phyloP scores from a whole-genome alignment of 768 basidiomycete genomes.

The Rhizopogon vulgaris region DNA sequence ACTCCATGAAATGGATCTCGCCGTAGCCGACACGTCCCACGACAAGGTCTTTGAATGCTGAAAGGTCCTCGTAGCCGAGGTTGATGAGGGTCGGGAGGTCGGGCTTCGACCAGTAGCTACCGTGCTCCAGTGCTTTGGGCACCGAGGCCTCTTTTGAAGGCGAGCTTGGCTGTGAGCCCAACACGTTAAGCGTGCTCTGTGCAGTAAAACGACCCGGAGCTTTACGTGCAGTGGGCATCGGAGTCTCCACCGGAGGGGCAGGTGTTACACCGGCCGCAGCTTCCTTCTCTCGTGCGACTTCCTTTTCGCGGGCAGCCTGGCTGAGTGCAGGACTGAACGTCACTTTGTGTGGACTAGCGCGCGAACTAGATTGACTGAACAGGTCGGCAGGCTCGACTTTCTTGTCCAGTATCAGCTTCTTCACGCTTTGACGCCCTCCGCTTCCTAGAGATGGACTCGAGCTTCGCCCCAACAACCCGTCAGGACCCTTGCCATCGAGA shows the following conservation, averaged over 20 bases:
- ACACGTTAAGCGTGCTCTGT: slow-evolving; percentile 23
- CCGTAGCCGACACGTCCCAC: slow-evolving; percentile 93
- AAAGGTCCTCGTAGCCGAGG: slow-evolving; percentile 66
- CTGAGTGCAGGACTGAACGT: slow-evolving; percentile 72
- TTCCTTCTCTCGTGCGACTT: slow-evolving; percentile 40
- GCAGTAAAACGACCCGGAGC: slow-evolving; percentile 37
- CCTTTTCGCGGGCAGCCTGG: slow-evolving; percentile 70
- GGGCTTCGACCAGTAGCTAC: slow-evolving; percentile 91
- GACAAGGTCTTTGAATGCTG: slow-evolving; percentile 66
- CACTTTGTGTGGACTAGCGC: slow-evolving; percentile 38
- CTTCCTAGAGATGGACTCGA: slow-evolving; percentile 63
- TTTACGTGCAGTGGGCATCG: slow-evolving; percentile 30
- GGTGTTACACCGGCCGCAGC: slow-evolving; percentile 14
- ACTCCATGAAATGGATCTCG: slow-evolving; percentile 72
- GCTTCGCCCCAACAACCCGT: slow-evolving; percentile 46
- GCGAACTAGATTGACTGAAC: slow-evolving; percentile 44
- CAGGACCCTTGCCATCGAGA: slow-evolving; percentile 35
- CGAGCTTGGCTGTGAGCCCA: slow-evolving; percentile 20
- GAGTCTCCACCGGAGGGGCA: slow-evolving; percentile 27
- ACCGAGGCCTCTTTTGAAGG: slow-evolving; percentile 20
- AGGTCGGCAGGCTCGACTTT: slow-evolving; percentile 71
- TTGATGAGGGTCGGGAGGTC: slow-evolving; percentile 66
- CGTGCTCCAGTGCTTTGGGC: slow-evolving; percentile 55
- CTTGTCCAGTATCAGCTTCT: slow-evolving; percentile 88
- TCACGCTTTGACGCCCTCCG: slow-evolving; percentile 75